phyloP scores from a whole-genome alignment of 116 monocot species.

The Dioscorea cayenensis region DNA sequence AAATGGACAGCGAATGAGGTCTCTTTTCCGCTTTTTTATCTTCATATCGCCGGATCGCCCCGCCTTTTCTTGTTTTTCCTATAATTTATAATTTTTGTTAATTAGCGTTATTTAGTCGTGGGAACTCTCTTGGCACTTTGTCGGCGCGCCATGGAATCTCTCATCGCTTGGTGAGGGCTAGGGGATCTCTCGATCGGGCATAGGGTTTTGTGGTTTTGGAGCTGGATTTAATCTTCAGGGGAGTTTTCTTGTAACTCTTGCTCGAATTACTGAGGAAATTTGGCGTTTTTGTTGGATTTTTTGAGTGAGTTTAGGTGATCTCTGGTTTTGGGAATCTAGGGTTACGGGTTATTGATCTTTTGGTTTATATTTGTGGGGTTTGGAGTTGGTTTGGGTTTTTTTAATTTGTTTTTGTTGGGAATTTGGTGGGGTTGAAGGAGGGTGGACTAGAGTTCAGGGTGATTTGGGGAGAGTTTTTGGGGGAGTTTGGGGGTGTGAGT shows the following conservation, averaged over 20 bases:
- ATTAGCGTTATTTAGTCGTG: background rate
- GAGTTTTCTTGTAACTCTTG: background rate
- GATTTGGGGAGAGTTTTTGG: no score
- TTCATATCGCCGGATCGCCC: no score
- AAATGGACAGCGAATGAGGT: no score
- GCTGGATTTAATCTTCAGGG: background rate
- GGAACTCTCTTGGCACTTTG: background rate
- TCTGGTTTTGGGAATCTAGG: constrained; percentile 1
- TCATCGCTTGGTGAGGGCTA: background rate
- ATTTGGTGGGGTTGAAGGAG: no score
- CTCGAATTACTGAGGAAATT: background rate
- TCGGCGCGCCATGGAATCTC: background rate
- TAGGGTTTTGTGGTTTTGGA: background rate
- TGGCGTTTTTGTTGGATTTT: background rate
- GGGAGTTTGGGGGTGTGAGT: background rate
- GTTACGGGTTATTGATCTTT: background rate
- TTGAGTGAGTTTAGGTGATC: background rate
- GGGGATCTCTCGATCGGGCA: background rate
- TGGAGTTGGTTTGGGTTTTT: no score
- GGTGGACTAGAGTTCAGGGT: no score
- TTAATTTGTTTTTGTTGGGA: no score
- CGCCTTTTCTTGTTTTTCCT: background rate
- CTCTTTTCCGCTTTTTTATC: no score
- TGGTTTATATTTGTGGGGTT: background rate
- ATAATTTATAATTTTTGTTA: background rate